phyloP scores from a whole-genome alignment of 192 early-diverging fungal genomes.

The Backusella parvicylindrica region DNA sequence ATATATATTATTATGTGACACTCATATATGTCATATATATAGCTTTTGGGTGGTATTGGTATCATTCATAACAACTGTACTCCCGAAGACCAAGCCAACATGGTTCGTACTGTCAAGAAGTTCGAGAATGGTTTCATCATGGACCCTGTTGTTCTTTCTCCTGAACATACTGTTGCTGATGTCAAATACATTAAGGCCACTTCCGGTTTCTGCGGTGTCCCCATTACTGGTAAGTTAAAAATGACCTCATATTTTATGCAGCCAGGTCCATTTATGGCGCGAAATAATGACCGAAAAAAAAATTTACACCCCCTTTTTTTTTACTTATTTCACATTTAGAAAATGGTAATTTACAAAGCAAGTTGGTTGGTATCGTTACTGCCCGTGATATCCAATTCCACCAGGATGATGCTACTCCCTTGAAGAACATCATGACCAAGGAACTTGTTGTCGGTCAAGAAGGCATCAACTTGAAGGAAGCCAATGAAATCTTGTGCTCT shows the following conservation, averaged over 20 bases:
- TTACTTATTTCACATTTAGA: slow-evolving; percentile 36
- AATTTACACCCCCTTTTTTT: background rate
- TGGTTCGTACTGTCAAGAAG: slow-evolving; percentile 97
- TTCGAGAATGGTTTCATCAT: slow-evolving; percentile 99
- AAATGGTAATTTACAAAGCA: slow-evolving; percentile 81
- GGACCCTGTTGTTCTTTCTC: slow-evolving; percentile 85
- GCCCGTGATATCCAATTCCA: slow-evolving; percentile 96
- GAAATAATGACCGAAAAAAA: background rate
- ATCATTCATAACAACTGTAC: slow-evolving; percentile 98
- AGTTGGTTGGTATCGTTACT: slow-evolving; percentile 94
- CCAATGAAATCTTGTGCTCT: slow-evolving; percentile 80
- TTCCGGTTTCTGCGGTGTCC: slow-evolving; percentile 93
- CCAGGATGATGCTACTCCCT: slow-evolving; percentile 53
- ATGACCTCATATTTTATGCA: background rate
- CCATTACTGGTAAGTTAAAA: slow-evolving; percentile 72
- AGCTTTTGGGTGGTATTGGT: slow-evolving; percentile 89
- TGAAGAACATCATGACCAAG: slow-evolving; percentile 89
- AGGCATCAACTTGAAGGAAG: slow-evolving; percentile 87
- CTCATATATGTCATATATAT: background rate
- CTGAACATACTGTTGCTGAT: slow-evolving; percentile 79
- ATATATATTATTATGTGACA: slow-evolving; percentile 2
- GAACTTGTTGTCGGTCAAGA: slow-evolving; percentile 83
- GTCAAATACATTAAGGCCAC: slow-evolving; percentile 82
- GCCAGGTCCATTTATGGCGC: background rate
- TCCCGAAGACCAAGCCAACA: slow-evolving; percentile 92